Evolutionary conservation across 2,329 filamentous ascomycete species (phyloP), one percentile per base, ranked within the genome.

Genomic region (Ceratocystis destructans): DNA sequence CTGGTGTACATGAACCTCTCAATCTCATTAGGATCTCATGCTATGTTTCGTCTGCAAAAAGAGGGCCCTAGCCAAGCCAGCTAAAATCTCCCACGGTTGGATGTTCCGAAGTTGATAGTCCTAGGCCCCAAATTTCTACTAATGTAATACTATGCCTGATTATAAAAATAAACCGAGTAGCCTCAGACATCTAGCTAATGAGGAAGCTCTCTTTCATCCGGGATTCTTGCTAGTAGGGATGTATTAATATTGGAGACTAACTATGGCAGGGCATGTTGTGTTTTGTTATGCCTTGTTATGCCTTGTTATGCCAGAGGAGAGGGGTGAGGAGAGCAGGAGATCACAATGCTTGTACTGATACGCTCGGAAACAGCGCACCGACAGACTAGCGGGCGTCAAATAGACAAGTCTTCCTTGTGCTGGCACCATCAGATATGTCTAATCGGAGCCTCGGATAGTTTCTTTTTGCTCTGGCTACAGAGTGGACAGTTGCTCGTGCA

Each of bases 301-400:
- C 15, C 15, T 15, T 46, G 45, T 20, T 15, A 7, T 48, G 45
- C n/a, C 15, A 20, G 17, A n/a, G 15, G 17, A 20, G 15, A 15
- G 15, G 20, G 20, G 46, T n/a, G 1, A 22, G 22, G 8, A 37
- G 33, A 37, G 33, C 33, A 37, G n/a, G 20, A 50, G 46, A 37
- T 37, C 33, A 37, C 20, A 50, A 50, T 28, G 53, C 53, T 17
- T 28, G 46, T 8, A 57, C 22, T 57, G 53, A 57, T 57, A 57
- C 53, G 53, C 22, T 33, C 53, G 25, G 53, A 57, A 57, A 57
- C 53, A 57, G 53, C 53, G 53, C 53, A 57, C 53, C 53, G 53
- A 57, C 53, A 57, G 20, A 5, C 53, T 57, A 57, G 53, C 53
- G 53, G 53, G 53, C 53, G 53, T 57, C 53, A 22, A 31, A 17